phyloP scores from a whole-genome alignment of 2,329 filamentous ascomycete genomes.

The Didymella glomerata region DNA sequence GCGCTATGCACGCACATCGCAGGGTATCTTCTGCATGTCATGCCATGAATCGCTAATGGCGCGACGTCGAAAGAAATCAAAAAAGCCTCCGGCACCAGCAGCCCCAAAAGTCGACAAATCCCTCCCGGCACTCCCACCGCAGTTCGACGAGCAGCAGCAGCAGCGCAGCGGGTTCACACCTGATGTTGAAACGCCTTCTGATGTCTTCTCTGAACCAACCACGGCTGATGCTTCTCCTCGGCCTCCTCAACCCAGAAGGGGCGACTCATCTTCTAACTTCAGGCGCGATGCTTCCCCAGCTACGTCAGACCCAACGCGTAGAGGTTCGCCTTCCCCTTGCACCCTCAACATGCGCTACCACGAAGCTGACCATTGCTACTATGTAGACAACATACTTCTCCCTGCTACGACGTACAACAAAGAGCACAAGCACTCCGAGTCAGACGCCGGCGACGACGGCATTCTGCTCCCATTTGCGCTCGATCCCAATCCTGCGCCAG shows the following conservation, averaged over 20 bases:
- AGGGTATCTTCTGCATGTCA: conserved; percentile 99
- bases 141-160: conserved; percentile 66
- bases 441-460: conserved; percentile 63
- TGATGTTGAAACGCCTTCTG: conserved; percentile 65
- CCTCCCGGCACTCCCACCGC: conserved; percentile 83
- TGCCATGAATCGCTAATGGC: conserved; percentile 98
- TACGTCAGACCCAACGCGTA: conserved; percentile 41
- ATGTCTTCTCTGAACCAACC: conserved; percentile 68
- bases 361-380: conserved; percentile 26
- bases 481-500: conserved; percentile 58
- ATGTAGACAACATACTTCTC: conserved; percentile 69
- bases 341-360: background rate
- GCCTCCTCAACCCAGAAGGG: conserved; percentile 46
- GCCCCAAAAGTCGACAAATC: conserved; percentile 83
- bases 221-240: conserved; percentile 73
- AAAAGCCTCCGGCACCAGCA: conserved; percentile 54
- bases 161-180: conserved; percentile 66
- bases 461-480: conserved; percentile 61
- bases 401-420: conserved; percentile 77
- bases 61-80: conserved; percentile 84
- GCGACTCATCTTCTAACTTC: conserved; percentile 49
- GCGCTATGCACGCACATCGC: conserved; percentile 94
- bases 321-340: conserved; percentile 39
- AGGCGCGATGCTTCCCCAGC: conserved; percentile 51
- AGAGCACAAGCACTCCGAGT: conserved; percentile 76